Evolutionary conservation across 2,329 filamentous ascomycete species (phyloP).

Genomic region (Verticillium nonalfalfae): DNA sequence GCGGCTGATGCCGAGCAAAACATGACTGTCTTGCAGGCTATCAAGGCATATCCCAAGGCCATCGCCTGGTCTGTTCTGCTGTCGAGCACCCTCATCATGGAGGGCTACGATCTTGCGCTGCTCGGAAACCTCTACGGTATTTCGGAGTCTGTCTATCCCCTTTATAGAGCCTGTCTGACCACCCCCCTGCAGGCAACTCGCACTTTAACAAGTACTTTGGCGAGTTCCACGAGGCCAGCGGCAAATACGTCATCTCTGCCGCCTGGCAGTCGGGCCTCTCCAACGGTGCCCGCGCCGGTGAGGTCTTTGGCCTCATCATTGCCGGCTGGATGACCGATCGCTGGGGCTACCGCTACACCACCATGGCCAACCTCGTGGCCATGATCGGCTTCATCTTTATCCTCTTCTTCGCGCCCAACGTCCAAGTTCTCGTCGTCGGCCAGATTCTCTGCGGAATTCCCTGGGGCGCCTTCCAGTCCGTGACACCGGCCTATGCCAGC

Average conservation of each 20-base stretch:
- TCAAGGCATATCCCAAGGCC: slow-evolving; percentile 38
- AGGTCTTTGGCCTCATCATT: slow-evolving; percentile 48
- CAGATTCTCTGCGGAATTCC: slow-evolving; percentile 45
- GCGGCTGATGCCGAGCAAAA: slow-evolving; percentile 32
- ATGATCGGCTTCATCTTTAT: slow-evolving; percentile 47
- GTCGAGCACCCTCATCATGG: slow-evolving; percentile 41
- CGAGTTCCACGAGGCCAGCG: slow-evolving; percentile 20
- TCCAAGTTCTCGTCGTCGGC: slow-evolving; percentile 39
- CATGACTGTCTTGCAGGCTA: slow-evolving; percentile 31
- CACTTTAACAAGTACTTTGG: slow-evolving; percentile 40
- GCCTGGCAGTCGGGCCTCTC: slow-evolving; percentile 52
- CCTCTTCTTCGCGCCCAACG: slow-evolving; percentile 43
- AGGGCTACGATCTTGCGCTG: slow-evolving; percentile 44
- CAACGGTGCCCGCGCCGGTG: slow-evolving; percentile 46
- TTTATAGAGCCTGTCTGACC: neutral
- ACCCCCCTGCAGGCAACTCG: neutral
- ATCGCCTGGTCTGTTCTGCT: slow-evolving; percentile 40
- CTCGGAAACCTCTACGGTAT: slow-evolving; percentile 36
- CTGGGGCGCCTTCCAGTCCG: slow-evolving; percentile 45
- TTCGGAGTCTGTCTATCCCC: neutral
- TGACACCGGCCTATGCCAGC: slow-evolving; percentile 46
- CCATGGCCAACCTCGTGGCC: slow-evolving; percentile 37
- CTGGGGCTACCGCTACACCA: slow-evolving; percentile 43
- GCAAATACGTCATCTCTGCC: slow-evolving; percentile 40
- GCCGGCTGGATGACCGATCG: slow-evolving; percentile 45